These are phyloP conservation scores for Candolleomyces efflorescens DNA, from an alignment of 768 basidiomycete species.

Conservation along the genomic window DNA sequence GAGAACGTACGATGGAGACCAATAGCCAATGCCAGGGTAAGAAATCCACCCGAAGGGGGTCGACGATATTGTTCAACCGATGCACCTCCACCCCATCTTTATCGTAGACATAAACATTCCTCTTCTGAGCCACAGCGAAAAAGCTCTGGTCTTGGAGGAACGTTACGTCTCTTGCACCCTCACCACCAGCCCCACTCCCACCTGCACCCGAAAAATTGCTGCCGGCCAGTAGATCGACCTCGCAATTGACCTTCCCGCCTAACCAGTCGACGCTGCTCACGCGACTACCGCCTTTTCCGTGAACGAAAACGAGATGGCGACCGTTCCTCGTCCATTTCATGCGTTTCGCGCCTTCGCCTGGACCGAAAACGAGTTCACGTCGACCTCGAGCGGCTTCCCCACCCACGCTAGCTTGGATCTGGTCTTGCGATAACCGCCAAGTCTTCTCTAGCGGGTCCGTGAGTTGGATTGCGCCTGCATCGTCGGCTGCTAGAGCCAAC, in stretches of 20 bases:
- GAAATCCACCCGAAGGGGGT: constrained; percentile 87
- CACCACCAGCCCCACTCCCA: constrained; percentile 1
- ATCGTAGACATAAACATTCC: constrained; percentile 96
- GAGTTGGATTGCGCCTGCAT: constrained; percentile 67
- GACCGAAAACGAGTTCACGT: constrained; percentile 73
- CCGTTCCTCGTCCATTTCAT: constrained; percentile 90
- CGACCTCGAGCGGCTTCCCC: constrained; percentile 73
- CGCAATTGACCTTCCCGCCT: constrained; percentile 51
- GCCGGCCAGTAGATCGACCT: constrained; percentile 3
- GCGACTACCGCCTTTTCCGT: constrained; percentile 4
- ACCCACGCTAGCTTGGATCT: constrained; percentile 63
- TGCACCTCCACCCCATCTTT: constrained; percentile 91
- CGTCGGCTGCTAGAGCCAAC: constrained; percentile 42
- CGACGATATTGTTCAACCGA: constrained; percentile 76
- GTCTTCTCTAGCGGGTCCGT: constrained; percentile 84
- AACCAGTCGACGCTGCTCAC: constrained; percentile 7
- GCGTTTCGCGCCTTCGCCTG: constrained; percentile 69
- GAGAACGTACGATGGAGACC: constrained; percentile 71
- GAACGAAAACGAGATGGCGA: constrained; percentile 40
- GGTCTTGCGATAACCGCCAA: constrained; percentile 82
- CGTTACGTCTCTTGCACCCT: constrained; percentile 72
- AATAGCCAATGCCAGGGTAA: constrained; percentile 96
- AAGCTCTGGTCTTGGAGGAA: constrained; percentile 92
- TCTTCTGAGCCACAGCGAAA: constrained; percentile 94
- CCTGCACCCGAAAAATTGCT: not conserved